Evolutionary conservation across 1,139 yeast genomes (phyloP), one percentile per base, ranked within the genome.

Genomic region (Magnusiomyces sp.): DNA sequence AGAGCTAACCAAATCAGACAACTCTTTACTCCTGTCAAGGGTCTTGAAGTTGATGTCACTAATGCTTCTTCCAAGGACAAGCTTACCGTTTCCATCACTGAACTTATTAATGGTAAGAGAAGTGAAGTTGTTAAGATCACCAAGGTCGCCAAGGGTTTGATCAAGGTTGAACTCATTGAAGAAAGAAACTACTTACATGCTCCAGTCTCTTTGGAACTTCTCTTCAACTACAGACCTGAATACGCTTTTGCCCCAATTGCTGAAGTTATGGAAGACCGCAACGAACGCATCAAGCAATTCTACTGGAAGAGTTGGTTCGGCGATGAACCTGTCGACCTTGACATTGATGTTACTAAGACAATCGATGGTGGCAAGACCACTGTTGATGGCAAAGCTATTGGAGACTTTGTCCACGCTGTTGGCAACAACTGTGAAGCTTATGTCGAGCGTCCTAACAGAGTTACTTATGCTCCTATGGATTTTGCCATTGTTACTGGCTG

Each of bases 231-330:
- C 73, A 75, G 81, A 62, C 89, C 95, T 46, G 76, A 79, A 49
- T 87, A 85, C 66, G 98, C 98, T 20, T 90, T 84, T 67, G 95
- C 97, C 54, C 97, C 98, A 64, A 86, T 92, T 59, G 75, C 81
- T 59, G 98, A 92, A 72, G 77, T 84, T 42, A 85, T 88, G 84
- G 85, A 80, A 58, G 94, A 82, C 62, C 83, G 98, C 74, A 94
- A 92, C 69, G 80, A 79, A 52, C 81, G 97, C 70, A 90, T 94
- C 69, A 92, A 92, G 75, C 82, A 83, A 69, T 88, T 92, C 75
- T 92, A 92, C 81, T 94, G 98, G 98, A 82, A 83, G 66, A 75
- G 89, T 62, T 92, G 99, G 99, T 89, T 88, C 64, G 96, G 95
- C 57, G 63, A 70, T 44, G 68, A 71, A 46, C 77, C 80, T 50